Percentiles rank a stretch among this genome's conserved stretches.
Conservation (phyloP, 441 rosid species). For the Lepidium campestre region DNA sequence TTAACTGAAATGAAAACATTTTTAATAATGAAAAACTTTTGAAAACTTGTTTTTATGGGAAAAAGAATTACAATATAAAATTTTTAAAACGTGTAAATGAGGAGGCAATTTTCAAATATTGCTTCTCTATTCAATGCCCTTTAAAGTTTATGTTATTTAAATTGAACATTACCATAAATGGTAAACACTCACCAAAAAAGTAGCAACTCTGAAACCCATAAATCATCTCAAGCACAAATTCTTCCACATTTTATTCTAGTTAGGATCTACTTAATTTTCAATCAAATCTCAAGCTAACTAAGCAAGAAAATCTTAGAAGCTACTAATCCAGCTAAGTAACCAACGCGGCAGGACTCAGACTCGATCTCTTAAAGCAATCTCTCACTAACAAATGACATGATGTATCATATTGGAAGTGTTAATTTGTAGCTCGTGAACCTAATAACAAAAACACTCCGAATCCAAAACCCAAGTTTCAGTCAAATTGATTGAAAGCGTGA, state of each 20-base stretch:
- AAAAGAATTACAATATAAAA: no score
- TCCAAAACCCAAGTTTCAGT: no score
- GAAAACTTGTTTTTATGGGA: no score
- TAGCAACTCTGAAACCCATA: conserved; percentile 38
- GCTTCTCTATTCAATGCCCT: neutral
- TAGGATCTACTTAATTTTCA: conserved; percentile 17
- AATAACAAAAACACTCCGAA: no score
- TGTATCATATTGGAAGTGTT: no score
- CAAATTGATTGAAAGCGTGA: no score
- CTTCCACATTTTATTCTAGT: conserved; percentile 36
- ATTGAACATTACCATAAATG: neutral
- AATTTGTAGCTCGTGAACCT: no score
- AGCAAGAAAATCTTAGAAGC: conserved; percentile 55
- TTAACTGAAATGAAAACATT: no score
- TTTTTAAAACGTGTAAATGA: neutral
- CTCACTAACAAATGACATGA: conserved; percentile 47
- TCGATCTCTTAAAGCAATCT: conserved; percentile 30
- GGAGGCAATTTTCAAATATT: neutral
- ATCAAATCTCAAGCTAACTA: conserved; percentile 50
- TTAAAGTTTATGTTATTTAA: neutral
- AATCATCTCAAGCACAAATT: conserved; percentile 36
- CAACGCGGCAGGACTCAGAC: conserved; percentile 33
- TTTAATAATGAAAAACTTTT: no score
- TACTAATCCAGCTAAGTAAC: conserved; percentile 57
- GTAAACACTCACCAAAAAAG: conserved; percentile 40